Conservation (phyloP, 371 early-diverging fungal genomes). For the Mucor sp. region DNA sequence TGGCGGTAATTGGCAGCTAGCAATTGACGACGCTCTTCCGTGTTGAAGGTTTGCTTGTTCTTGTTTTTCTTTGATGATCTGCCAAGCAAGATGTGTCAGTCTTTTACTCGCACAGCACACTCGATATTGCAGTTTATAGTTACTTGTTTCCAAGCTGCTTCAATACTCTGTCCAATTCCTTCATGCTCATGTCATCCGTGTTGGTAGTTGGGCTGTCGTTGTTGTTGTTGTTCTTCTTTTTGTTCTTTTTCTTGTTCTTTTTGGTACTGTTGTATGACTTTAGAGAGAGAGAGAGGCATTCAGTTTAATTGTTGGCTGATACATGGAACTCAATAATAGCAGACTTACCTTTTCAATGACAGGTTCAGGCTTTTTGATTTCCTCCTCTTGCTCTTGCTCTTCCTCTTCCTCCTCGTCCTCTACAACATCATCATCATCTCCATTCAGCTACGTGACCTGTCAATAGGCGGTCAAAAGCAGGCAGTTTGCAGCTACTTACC, state of each 20-base stretch:
- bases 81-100: too few relatives aligned
- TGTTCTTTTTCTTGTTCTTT: slow-evolving; percentile 34
- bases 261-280: slow-evolving; percentile 4
- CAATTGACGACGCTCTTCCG: slow-evolving; percentile 46
- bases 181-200: slow-evolving; percentile 53
- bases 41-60: neutral
- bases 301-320: neutral
- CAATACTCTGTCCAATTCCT: slow-evolving; percentile 65
- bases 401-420: slow-evolving; percentile 45
- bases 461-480: neutral
- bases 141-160: slow-evolving; percentile 58
- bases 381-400: slow-evolving; percentile 27
- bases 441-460: slow-evolving; percentile 14
- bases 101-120: too few relatives aligned
- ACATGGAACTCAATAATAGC: neutral
- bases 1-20: slow-evolving; percentile 65
- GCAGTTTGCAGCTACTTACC: slow-evolving; percentile 30
- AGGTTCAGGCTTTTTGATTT: slow-evolving; percentile 12
- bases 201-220: slow-evolving; percentile 42
- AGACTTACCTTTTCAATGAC: slow-evolving; percentile 12
- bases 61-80: neutral
- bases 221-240: slow-evolving; percentile 57
- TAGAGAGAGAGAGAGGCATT: neutral
- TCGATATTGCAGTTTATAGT: neutral
- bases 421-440: slow-evolving; percentile 37